Evolutionary conservation across 2,329 filamentous ascomycete species (phyloP), one percentile per base, ranked within the genome.

Genomic region (Epichloe amarillans): DNA sequence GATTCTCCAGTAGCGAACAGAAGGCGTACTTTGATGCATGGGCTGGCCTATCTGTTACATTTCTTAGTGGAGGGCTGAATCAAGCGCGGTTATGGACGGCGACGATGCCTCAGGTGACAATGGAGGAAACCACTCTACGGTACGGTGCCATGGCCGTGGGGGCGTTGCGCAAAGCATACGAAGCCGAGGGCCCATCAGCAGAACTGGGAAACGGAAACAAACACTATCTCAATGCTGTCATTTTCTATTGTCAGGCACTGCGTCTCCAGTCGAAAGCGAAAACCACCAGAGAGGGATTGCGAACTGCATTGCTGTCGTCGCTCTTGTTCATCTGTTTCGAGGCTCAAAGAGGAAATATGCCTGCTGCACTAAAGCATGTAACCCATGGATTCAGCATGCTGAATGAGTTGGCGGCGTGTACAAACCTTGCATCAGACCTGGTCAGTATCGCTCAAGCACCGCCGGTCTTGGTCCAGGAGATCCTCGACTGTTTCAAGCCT

Each of bases 251-350:
- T 52, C 62, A 69, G 48, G 68, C 68, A 6, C 56, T 71, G n/a
- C 66, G 67, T 3, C 54, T 69, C 8, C 68, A 71, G 38, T 60
- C 66, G 8, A 62, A 64, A 38, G 67, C 67, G 1, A 61, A 56
- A 36, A 66, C 68, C 2, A 65, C 61, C 2, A 62, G 59, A 5
- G 65, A 66, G n/a, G 64, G 65, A 2, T 53, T 70, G 5, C 60
- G 67, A 11, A 70, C 68, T 2, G 68, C 68, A 0, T 55, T 71
- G 49, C 52, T 71, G 6, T 62, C 68, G 1, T 70, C 68, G 0
- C 57, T 71, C 3, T 53, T 71, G 0, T 71, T 71, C 40, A 66
- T 71, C 39, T 69, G 68, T 50, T 71, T 71, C 36, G 68, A 71
- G 44, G 57, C 67, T 2, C 66, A 68, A 52, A 58, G 68, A 4